Conservation (phyloP, 2,329 filamentous ascomycete species). For the Ceratocystiopsis minuta region DNA sequence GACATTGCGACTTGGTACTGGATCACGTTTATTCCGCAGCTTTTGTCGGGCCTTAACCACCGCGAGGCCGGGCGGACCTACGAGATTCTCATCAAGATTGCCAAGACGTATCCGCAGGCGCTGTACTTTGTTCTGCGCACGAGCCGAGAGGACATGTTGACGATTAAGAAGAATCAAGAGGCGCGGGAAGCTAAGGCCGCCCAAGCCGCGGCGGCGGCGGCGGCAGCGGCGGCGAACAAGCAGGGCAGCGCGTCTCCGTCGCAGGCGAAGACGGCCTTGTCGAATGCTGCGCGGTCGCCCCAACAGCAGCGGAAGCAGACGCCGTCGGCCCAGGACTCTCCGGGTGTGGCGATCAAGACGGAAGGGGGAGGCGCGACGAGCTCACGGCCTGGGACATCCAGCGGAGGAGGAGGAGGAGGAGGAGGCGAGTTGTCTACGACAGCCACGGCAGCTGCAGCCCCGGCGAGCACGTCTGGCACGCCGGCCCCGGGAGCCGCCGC, state of each 20-base stretch:
- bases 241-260: slow-evolving; percentile 26
- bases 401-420: too few species aligned
- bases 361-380: slow-evolving; percentile 12
- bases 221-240: slow-evolving; percentile 17
- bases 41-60: slow-evolving; percentile 78
- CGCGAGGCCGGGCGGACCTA: slow-evolving; percentile 81
- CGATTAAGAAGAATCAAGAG: slow-evolving; percentile 79
- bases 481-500: neutral
- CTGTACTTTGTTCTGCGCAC: slow-evolving; percentile 92
- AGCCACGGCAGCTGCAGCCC: neutral
- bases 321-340: neutral
- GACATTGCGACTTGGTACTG: slow-evolving; percentile 98
- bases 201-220: slow-evolving; percentile 18
- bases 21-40: slow-evolving; percentile 96
- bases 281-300: too few species aligned
- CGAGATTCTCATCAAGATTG: slow-evolving; percentile 76
- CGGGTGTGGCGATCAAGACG: slow-evolving; percentile 11
- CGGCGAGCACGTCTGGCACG: too few species aligned
- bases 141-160: slow-evolving; percentile 80
- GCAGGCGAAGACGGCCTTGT: slow-evolving; percentile 23
- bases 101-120: slow-evolving; percentile 87
- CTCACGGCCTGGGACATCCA: slow-evolving; percentile 3
- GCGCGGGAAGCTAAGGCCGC: slow-evolving; percentile 45
- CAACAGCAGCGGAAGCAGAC: slow-evolving; percentile 4
- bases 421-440: neutral